Conservation (phyloP, 2,329 filamentous ascomycete genomes). For the Pseudogymnoascus verrucosus region DNA sequence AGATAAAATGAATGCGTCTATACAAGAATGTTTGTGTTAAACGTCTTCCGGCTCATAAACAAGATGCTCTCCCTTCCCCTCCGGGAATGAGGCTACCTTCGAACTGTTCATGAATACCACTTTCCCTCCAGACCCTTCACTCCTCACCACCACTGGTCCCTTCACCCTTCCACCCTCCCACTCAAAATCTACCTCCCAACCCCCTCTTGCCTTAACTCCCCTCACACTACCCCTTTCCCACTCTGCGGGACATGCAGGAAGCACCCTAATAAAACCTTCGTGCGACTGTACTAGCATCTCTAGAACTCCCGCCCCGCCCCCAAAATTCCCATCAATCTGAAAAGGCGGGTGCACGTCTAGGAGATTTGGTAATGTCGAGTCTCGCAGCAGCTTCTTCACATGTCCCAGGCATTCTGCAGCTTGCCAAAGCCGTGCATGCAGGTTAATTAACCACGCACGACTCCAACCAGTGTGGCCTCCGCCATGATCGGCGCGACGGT, state of each 20-base stretch:
- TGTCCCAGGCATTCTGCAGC: constrained; percentile 31
- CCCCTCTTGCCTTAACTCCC: constrained; percentile 29
- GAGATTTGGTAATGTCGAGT: constrained; percentile 37
- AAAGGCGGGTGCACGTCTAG: constrained; percentile 39
- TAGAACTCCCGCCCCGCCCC: constrained; percentile 37
- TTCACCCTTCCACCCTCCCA: constrained; percentile 27
- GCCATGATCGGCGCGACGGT: constrained; percentile 30
- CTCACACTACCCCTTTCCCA: constrained; percentile 30
- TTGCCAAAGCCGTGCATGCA: constrained; percentile 37
- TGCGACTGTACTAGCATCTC: constrained; percentile 38
- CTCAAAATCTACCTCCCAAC: constrained; percentile 31
- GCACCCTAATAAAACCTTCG: constrained; percentile 28
- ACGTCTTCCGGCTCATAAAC: not conserved
- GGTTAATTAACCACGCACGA: constrained; percentile 38
- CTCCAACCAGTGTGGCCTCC: constrained; percentile 41
- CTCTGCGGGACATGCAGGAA: constrained; percentile 31
- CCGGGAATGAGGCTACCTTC: not conserved
- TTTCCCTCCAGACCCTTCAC: not conserved
- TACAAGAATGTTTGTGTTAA: not conserved
- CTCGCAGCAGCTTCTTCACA: constrained; percentile 31
- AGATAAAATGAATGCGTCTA: no score
- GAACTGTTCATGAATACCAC: constrained; percentile 9
- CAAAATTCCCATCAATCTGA: constrained; percentile 45
- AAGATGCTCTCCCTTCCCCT: not conserved
- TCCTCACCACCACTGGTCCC: constrained; percentile 15